Evolutionary conservation across 139 green algal species (phyloP).

Genomic region (Asterochloris erici): DNA sequence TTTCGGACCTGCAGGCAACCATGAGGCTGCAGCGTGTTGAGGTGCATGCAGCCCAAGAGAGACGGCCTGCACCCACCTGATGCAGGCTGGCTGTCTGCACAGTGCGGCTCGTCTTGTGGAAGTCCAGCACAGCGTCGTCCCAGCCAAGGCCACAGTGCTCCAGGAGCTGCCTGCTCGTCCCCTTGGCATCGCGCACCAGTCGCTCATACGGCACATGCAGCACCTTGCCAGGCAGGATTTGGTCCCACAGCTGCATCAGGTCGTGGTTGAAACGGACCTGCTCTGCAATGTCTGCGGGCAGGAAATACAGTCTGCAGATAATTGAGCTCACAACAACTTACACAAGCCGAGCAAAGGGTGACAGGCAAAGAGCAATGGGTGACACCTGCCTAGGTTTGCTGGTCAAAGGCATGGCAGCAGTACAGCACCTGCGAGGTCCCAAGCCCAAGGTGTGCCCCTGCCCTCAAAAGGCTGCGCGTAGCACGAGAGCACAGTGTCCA

Average conservation of each 20-base stretch:
- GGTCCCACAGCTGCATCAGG: conserved; percentile 46
- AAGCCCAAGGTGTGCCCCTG: conserved; percentile 52
- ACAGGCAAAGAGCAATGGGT: background rate
- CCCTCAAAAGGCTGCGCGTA: conserved; percentile 72
- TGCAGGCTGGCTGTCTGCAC: conserved; percentile 66
- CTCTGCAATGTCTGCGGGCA: conserved; percentile 34
- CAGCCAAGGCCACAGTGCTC: conserved; percentile 52
- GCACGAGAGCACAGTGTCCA: conserved; percentile 68
- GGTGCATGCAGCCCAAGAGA: background rate
- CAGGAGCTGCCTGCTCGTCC: conserved; percentile 30
- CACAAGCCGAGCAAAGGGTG: background rate
- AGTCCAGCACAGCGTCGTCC: conserved; percentile 51
- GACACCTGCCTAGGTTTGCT: background rate
- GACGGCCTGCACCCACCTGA: conserved; percentile 32
- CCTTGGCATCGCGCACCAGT: conserved; percentile 29
- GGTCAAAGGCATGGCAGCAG: background rate
- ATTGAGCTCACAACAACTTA: background rate
- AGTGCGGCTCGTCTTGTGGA: conserved; percentile 37
- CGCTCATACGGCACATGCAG: conserved; percentile 52
- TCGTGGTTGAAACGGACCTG: conserved; percentile 31
- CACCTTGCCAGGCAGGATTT: conserved; percentile 41
- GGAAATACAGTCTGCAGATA: background rate
- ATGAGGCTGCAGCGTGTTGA: background rate
- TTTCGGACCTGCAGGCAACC: conserved; percentile 53
- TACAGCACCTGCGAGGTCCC: conserved; percentile 34